Evolutionary conservation across 768 basidiomycete genomes (phyloP).

Genomic region (Cystobasidium ongulense): DNA sequence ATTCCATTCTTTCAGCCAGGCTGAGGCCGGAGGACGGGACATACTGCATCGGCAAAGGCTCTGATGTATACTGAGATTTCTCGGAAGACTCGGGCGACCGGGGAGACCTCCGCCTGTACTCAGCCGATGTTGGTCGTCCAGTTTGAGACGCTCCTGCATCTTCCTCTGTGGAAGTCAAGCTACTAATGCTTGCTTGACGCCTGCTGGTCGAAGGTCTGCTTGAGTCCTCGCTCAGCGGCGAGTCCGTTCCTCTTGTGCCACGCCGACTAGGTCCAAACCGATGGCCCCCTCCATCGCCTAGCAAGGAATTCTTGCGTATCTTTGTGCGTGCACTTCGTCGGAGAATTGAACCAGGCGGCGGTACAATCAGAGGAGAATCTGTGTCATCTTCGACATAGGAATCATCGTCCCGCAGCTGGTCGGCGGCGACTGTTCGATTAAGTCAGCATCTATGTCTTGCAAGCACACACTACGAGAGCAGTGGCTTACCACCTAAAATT

Average conservation of each 20-base stretch:
- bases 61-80: background rate
- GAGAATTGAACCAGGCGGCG: conserved; percentile 77
- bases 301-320: conserved; percentile 74
- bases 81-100: background rate
- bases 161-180: background rate
- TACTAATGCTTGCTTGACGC: background rate
- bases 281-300: conserved; percentile 72
- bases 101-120: background rate
- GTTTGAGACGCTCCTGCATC: background rate
- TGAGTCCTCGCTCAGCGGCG: background rate
- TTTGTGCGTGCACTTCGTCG: conserved; percentile 88
- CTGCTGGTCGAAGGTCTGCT: background rate
- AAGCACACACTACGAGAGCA: conserved; percentile 25
- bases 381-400: conserved; percentile 58
- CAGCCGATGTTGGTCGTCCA: background rate
- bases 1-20: background rate
- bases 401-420: conserved; percentile 20
- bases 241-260: background rate
- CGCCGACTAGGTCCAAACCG: conserved; percentile 46
- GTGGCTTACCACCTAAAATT: conserved; percentile 32
- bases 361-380: conserved; percentile 79
- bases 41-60: background rate
- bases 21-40: background rate
- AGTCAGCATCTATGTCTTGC: conserved; percentile 28
- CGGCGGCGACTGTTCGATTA: conserved; percentile 10